Evolutionary conservation across 208 protist genomes (phyloP).

Genomic region (Trypanosoma cruzi): DNA sequence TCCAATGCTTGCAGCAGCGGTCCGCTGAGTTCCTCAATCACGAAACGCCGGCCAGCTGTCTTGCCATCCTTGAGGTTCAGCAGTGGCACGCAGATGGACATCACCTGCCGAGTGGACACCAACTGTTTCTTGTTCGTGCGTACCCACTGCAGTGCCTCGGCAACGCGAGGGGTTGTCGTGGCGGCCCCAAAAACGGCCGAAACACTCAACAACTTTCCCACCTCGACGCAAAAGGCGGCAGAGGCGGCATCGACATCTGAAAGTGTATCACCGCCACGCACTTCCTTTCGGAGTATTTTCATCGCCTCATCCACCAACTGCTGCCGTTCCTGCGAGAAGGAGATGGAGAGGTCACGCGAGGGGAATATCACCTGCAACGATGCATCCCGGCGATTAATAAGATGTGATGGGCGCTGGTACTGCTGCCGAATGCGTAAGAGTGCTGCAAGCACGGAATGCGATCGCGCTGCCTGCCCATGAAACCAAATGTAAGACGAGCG

Average conservation of each 20-base stretch:
- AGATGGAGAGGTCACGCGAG: neutral
- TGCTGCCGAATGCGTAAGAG: conserved; percentile 42
- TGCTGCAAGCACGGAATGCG: conserved; percentile 32
- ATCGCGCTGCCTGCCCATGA: conserved; percentile 7
- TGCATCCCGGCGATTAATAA: conserved; percentile 6
- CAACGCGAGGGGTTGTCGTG: conserved; percentile 55
- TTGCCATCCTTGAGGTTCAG: conserved; percentile 64
- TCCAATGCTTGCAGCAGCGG: conserved; percentile 17
- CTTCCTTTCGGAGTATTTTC: conserved; percentile 56
- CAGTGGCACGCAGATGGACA: conserved; percentile 78
- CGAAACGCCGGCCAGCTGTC: conserved; percentile 45
- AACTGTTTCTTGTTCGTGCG: conserved; percentile 37
- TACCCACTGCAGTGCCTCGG: conserved; percentile 67
- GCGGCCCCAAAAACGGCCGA: conserved; percentile 68
- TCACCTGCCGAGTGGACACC: conserved; percentile 63
- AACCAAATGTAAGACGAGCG: neutral
- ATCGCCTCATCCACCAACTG: conserved; percentile 49
- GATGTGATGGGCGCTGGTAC: conserved; percentile 31
- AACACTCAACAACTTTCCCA: conserved; percentile 71
- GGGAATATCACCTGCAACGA: neutral
- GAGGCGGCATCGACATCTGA: conserved; percentile 57
- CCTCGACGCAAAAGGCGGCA: conserved; percentile 55
- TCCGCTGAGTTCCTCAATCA: conserved; percentile 45
- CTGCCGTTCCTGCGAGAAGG: conserved; percentile 17
- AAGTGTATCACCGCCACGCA: conserved; percentile 47